These are phyloP conservation scores for Aureobasidium sp. DNA, from an alignment of 2,329 filamentous ascomycete species.

Conservation along the genomic window DNA sequence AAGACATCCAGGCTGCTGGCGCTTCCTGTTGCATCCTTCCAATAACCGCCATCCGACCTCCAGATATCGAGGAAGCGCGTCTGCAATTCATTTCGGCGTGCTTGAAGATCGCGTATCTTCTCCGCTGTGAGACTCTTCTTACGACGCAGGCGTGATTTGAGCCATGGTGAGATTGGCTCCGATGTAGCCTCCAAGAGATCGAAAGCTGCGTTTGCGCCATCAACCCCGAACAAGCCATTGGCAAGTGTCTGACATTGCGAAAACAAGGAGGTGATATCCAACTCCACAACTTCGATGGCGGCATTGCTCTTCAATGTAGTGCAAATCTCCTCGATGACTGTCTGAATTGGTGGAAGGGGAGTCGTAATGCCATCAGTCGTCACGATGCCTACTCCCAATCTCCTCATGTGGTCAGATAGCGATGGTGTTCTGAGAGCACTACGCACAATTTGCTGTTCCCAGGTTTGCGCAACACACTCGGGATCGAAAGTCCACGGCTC, in stretches of 20 bases:
- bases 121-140: slow-evolving; percentile 41
- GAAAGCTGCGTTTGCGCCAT: slow-evolving; percentile 51
- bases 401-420: background rate
- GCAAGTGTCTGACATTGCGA: slow-evolving; percentile 50
- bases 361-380: slow-evolving; percentile 43
- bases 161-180: slow-evolving; percentile 55
- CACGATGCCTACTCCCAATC: slow-evolving; percentile 42
- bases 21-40: slow-evolving; percentile 19
- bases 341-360: slow-evolving; percentile 45
- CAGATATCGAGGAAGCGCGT: slow-evolving; percentile 53
- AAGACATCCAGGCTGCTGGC: slow-evolving; percentile 45
- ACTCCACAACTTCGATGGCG: slow-evolving; percentile 49
- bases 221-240: slow-evolving; percentile 51
- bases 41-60: slow-evolving; percentile 37
- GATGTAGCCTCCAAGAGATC: slow-evolving; percentile 48
- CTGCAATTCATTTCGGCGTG: slow-evolving; percentile 45
- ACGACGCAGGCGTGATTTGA: slow-evolving; percentile 45
- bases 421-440: background rate
- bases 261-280: slow-evolving; percentile 47
- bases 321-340: slow-evolving; percentile 41
- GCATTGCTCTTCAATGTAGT: slow-evolving; percentile 26
- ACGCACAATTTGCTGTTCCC: slow-evolving; percentile 26
- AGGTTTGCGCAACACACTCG: slow-evolving; percentile 34
- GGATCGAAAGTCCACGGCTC: slow-evolving; percentile 45
- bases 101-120: slow-evolving; percentile 47